These are phyloP conservation scores for Porphyrellus cyaneotinctus DNA, from an alignment of 768 basidiomycete species.

Conservation along the genomic window DNA sequence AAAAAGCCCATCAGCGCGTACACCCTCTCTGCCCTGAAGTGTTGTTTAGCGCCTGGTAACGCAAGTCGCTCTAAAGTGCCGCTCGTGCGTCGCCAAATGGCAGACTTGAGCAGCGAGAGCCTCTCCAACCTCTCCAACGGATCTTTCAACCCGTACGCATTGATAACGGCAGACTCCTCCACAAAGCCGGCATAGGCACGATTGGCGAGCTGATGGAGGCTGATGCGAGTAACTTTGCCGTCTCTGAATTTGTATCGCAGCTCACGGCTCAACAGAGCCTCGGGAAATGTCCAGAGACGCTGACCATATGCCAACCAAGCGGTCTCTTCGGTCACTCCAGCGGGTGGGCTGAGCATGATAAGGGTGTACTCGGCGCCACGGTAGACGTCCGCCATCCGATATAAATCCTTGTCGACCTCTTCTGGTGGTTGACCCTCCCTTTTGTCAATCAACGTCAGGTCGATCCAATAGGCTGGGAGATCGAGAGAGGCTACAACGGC, in stretches of 20 bases:
- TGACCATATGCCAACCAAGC: no score
- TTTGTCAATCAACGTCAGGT: no score
- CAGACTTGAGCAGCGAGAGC: conserved; percentile 17
- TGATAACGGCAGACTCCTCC: conserved; percentile 21
- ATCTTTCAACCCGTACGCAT: conserved; percentile 18
- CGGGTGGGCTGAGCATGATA: no score
- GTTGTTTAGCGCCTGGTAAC: background rate
- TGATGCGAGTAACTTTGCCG: conserved; percentile 14
- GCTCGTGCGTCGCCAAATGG: conserved; percentile 23
- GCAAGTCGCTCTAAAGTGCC: background rate
- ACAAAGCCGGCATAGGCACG: conserved; percentile 15
- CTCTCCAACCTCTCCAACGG: conserved; percentile 24
- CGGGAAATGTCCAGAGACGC: no score
- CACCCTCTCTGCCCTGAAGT: conserved; percentile 20
- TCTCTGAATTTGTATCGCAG: conserved; percentile 13
- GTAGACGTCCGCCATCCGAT: no score
- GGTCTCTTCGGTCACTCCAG: no score
- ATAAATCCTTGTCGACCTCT: no score
- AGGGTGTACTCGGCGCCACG: no score
- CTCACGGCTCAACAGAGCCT: conserved; percentile 20
- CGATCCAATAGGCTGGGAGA: conserved; percentile 21
- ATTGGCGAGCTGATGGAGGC: conserved; percentile 22
- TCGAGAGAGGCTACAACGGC: conserved; percentile 2
- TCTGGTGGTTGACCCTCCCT: no score
- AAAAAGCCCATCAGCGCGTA: conserved; percentile 28